A percentile compares a stretch with the other conserved stretches of the same genome.
Evolutionary conservation across 768 basidiomycete genomes (phyloP).

Genomic region (Lyophyllum shimeji): DNA sequence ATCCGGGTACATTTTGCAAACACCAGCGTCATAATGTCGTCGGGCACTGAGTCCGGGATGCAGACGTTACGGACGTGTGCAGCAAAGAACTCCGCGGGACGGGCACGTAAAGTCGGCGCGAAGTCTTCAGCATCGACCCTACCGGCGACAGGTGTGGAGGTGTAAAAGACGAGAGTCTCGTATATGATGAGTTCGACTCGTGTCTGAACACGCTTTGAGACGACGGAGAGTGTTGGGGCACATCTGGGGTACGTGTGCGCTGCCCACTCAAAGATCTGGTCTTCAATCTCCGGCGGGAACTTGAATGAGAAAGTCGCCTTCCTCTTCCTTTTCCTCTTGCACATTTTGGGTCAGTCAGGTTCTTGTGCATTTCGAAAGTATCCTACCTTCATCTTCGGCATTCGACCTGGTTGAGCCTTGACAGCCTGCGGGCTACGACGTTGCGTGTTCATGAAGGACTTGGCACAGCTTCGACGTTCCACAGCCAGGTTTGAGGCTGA

Average conservation of each 20-base stretch:
- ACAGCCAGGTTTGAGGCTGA: no score
- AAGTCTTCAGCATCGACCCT: neutral
- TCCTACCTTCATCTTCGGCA: neutral
- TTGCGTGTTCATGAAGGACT: no score
- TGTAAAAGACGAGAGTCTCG: neutral
- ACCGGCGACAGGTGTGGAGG: no score
- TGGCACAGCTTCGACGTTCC: no score
- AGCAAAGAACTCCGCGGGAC: neutral
- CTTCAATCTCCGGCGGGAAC: slow-evolving; percentile 2
- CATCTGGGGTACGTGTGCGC: neutral
- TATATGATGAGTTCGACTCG: slow-evolving; percentile 2
- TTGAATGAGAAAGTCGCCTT: neutral
- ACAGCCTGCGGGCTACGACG: no score
- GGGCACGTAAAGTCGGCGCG: neutral
- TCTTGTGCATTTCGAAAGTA: no score
- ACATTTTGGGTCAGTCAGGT: no score
- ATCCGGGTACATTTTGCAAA: slow-evolving; percentile 1
- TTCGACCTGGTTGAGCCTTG: no score
- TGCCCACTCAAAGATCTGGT: slow-evolving; percentile 1
- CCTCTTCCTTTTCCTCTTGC: neutral
- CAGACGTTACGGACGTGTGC: neutral
- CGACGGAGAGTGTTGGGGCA: neutral
- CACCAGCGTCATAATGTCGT: neutral
- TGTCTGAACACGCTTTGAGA: slow-evolving; percentile 1
- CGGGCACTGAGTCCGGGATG: neutral